Evolutionary conservation across 83 land plant species (phyloP).

Genomic region (Larix sibirica): DNA sequence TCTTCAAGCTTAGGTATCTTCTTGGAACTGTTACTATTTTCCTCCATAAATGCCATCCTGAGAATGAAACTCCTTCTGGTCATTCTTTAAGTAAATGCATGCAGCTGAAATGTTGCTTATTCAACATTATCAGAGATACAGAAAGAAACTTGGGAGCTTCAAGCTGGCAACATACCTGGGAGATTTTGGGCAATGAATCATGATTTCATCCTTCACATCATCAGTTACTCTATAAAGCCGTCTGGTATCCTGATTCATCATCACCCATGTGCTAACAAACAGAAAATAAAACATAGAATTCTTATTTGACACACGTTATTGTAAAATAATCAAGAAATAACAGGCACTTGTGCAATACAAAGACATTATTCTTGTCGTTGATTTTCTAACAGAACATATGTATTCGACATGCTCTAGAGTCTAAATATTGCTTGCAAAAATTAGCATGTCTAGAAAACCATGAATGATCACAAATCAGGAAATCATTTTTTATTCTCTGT

Average conservation of each 20-base stretch:
- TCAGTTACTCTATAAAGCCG: constrained; percentile 81
- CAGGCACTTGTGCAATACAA: too few species aligned
- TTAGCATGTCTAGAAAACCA: too few species aligned
- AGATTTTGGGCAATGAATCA: constrained; percentile 54
- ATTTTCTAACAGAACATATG: too few species aligned
- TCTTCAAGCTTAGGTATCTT: constrained; percentile 81
- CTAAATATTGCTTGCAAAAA: too few species aligned
- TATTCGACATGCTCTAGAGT: too few species aligned
- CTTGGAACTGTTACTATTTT: constrained; percentile 43
- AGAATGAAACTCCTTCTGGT: neutral
- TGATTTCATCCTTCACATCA: constrained; percentile 74
- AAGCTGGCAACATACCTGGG: constrained; percentile 38
- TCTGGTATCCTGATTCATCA: constrained; percentile 94
- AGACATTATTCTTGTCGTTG: too few species aligned
- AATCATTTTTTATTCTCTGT: too few species aligned
- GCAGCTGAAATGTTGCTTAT: neutral
- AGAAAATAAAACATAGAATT: too few species aligned
- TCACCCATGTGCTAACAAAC: constrained; percentile 85
- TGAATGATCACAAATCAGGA: too few species aligned
- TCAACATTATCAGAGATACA: neutral
- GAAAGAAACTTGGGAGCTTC: neutral
- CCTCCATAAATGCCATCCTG: constrained; percentile 85
- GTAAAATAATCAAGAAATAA: too few species aligned
- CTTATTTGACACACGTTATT: too few species aligned
- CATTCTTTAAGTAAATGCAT: constrained; percentile 6